Percentiles rank a stretch among this genome's conserved stretches.
Evolutionary conservation across 306 rosid species (phyloP).

Genomic region (Acacia confusa): DNA sequence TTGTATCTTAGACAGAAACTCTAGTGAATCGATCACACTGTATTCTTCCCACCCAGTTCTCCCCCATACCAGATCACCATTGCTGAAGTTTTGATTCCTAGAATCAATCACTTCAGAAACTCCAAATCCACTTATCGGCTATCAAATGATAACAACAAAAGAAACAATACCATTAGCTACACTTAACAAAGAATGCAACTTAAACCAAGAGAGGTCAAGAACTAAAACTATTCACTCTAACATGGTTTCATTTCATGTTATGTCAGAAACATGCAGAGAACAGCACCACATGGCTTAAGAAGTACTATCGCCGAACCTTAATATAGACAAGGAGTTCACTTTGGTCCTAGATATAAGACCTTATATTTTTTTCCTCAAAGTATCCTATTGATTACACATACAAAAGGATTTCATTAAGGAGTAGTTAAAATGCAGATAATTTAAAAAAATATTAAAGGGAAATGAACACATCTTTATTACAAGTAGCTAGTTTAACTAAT

Average conservation of each 20-base stretch:
- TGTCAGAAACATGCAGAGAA: not conserved
- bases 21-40: conserved; percentile 19
- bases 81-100: not conserved
- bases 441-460: too few species aligned
- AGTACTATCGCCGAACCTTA: not conserved
- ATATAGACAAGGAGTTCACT: too few species aligned
- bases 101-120: conserved; percentile 26
- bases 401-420: too few species aligned
- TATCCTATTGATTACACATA: too few species aligned
- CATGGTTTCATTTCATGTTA: not conserved
- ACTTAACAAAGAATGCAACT: not conserved
- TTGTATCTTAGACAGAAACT: conserved; percentile 37
- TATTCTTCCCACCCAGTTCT: conserved; percentile 16
- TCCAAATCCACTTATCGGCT: conserved; percentile 49
- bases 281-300: not conserved
- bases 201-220: not conserved
- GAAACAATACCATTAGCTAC: not conserved
- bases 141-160: conserved; percentile 4
- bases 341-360: too few species aligned
- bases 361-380: too few species aligned
- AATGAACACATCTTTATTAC: too few species aligned
- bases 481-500: too few species aligned
- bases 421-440: too few species aligned
- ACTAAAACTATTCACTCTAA: not conserved
- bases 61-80: conserved; percentile 24